Percentiles rank a stretch among this genome's conserved stretches.
Conservation (phyloP, 116 monocot species). For the Dioscorea cayenensis region DNA sequence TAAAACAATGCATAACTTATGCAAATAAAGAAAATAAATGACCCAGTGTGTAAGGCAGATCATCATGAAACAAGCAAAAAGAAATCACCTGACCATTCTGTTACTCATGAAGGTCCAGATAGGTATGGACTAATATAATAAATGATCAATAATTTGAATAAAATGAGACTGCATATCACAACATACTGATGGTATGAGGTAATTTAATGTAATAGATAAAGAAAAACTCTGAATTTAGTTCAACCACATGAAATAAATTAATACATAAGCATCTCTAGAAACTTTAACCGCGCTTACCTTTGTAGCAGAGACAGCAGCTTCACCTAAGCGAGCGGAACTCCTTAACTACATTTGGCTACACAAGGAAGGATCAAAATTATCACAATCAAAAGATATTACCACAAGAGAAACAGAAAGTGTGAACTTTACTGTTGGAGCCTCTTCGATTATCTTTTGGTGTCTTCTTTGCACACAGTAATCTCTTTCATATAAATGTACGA, state of each 20-base stretch:
- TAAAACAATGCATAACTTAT: too few relatives aligned
- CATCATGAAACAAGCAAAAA: too few relatives aligned
- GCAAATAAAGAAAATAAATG: too few relatives aligned
- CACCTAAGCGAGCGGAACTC: conserved; percentile 88
- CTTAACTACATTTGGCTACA: conserved; percentile 81
- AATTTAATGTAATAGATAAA: not conserved
- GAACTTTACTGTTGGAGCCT: conserved; percentile 88
- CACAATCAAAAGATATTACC: conserved; percentile 12
- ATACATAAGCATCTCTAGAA: not conserved
- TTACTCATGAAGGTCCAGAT: too few relatives aligned
- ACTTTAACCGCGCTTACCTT: conserved; percentile 45
- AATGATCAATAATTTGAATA: too few relatives aligned
- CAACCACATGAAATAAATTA: not conserved
- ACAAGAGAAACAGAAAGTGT: not conserved
- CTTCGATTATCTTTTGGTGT: conserved; percentile 99
- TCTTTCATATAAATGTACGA: conserved; percentile 89
- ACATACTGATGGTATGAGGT: not conserved
- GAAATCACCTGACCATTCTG: too few relatives aligned
- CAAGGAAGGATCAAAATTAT: conserved; percentile 15
- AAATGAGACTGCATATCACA: too few relatives aligned
- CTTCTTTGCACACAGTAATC: conserved; percentile 97
- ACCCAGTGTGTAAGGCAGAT: too few relatives aligned
- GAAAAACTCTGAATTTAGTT: not conserved
- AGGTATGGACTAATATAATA: too few relatives aligned
- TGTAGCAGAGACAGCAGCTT: conserved; percentile 96